These are phyloP conservation scores for Chaetomiaceae sp. DNA, from an alignment of 2,329 filamentous ascomycete species.

Conservation along the genomic window DNA sequence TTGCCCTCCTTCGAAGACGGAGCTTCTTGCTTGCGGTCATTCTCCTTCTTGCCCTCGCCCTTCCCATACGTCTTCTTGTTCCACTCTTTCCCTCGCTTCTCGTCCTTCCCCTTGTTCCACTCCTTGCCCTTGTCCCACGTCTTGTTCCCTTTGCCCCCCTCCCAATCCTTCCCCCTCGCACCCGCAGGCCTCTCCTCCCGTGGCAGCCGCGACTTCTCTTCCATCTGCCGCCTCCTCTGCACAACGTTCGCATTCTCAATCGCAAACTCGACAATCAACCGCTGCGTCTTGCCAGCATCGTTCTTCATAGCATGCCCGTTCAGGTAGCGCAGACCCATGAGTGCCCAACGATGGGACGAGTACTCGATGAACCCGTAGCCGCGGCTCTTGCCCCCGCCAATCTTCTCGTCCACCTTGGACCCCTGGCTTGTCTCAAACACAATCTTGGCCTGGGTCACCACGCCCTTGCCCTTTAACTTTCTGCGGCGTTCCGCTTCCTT, in stretches of 20 bases:
- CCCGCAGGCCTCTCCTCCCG: conserved; percentile 17
- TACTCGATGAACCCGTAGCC: conserved; percentile 99
- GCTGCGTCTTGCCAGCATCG: conserved; percentile 71
- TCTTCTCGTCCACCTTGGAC: conserved; percentile 72
- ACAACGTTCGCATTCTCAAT: conserved; percentile 98
- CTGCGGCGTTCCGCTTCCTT: conserved; percentile 74
- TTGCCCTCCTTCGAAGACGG: conserved; percentile 37
- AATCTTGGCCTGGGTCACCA: conserved; percentile 91
- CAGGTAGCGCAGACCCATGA: conserved; percentile 92
- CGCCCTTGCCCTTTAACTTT: conserved; percentile 75
- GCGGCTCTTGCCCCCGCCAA: conserved; percentile 75
- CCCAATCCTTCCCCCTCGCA: conserved; percentile 40
- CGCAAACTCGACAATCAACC: conserved; percentile 92
- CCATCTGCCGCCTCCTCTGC: conserved; percentile 64
- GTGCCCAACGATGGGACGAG: conserved; percentile 82
- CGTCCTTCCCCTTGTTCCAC: conserved; percentile 29
- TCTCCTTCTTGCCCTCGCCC: too few species aligned
- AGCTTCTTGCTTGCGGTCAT: too few species aligned
- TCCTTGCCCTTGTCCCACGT: conserved; percentile 19
- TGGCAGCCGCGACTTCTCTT: conserved; percentile 37
- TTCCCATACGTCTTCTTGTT: too few species aligned
- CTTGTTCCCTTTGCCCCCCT: conserved; percentile 9
- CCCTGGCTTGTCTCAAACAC: conserved; percentile 87
- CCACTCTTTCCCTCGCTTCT: too few species aligned
- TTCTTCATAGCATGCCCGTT: conserved; percentile 68